Conservation (phyloP, 73 alveolate genomes). For the Blepharisma stoltei region DNA sequence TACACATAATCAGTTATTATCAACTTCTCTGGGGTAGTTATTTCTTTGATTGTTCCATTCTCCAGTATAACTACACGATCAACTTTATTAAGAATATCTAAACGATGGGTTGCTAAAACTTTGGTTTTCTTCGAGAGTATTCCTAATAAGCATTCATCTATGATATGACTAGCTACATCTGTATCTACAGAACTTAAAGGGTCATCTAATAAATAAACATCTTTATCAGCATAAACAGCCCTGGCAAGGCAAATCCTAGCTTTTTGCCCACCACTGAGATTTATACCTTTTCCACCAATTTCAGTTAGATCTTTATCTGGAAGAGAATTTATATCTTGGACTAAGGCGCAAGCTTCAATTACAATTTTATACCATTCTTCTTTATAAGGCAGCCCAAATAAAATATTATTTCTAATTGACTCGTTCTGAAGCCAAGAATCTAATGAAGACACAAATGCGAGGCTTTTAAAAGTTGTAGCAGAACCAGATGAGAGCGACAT, state of each 20-base stretch:
- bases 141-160: conserved; percentile 40
- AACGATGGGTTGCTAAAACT: conserved; percentile 52
- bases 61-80: conserved; percentile 52
- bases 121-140: conserved; percentile 54
- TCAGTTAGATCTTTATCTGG: conserved; percentile 70
- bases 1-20: not conserved
- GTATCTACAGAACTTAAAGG: conserved; percentile 63
- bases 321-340: conserved; percentile 51
- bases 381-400: conserved; percentile 54
- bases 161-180: conserved; percentile 53
- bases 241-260: conserved; percentile 66
- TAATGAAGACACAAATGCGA: conserved; percentile 25
- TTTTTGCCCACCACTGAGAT: conserved; percentile 75
- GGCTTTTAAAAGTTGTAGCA: not conserved
- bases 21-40: not conserved
- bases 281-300: conserved; percentile 77
- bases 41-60: conserved; percentile 39
- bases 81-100: conserved; percentile 39
- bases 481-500: conserved; percentile 33
- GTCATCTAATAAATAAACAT: conserved; percentile 67
- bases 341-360: conserved; percentile 53
- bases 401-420: conserved; percentile 45
- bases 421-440: conserved; percentile 32
- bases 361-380: conserved; percentile 56
- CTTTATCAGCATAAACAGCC: conserved; percentile 57